Base-by-base conservation (phyloP, 768 basidiomycete species). In the Suillus bovinus region DNA sequence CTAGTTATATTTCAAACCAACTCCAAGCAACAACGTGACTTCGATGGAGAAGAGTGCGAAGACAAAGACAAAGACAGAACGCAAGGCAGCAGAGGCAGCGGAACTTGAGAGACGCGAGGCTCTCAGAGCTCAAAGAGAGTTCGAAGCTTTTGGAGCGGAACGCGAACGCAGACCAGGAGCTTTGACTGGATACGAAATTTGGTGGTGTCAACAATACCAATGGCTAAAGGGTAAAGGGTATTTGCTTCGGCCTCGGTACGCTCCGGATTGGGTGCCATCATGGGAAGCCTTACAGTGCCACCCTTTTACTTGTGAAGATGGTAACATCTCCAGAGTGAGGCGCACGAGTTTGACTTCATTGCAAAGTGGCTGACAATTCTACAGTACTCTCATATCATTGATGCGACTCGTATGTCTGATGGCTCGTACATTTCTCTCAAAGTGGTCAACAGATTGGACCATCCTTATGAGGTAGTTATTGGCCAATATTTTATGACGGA, bases 181-280 rank as follows among this genome's bases (percentile, higher is more conserved):
- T 24, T 46, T 65, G 50, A 8, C 33, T 34, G 8, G 3, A 31
- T 6, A 31, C 6, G 31, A 31, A 31, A 31, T 34, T 5, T 63
- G 62, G 57, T 65, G 64, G 64, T 13, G 69, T 5, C 65, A 67
- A 33, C 69, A 69, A 50, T 70, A 74, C 44, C 24, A 34, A 3
- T 78, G 77, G 76, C 60, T 78, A 2, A 56, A 67, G 27, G 61
- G 61, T 1, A 58, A 54, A 22, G 76, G 77, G 10, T 79, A 78
- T 53, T 42, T 66, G 22, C 69, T 79, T 4, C 71, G 77, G 0
- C 61, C 72, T 5, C 67, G 78, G 1, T 77, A 72, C 47, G 31
- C 52, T 4, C 76, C 77, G 0, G 70, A 68, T 33, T 78, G 77
- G 77, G 61, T 67, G 8, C 73, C 75, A 1, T 79, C 76, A 0